Percentiles rank a stretch among this genome's conserved stretches.
phyloP scores from a whole-genome alignment of 306 rosid genomes.

The Prunus salicina region DNA sequence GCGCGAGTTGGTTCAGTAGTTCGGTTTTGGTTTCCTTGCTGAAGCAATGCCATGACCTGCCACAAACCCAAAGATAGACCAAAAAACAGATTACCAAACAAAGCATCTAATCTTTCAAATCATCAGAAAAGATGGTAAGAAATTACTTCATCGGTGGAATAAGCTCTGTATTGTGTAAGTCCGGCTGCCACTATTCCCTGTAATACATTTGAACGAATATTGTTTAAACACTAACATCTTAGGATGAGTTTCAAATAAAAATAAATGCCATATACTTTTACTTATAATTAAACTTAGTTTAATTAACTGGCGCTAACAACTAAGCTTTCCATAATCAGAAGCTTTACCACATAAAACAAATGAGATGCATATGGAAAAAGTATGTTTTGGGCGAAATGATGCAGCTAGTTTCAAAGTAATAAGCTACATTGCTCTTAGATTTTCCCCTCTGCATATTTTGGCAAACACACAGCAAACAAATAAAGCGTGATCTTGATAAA shows the following conservation, averaged over 20 bases:
- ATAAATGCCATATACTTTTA: too few species aligned
- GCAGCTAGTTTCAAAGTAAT: background rate
- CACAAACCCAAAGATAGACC: constrained; percentile 25
- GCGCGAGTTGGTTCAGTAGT: constrained; percentile 97
- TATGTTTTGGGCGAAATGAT: background rate
- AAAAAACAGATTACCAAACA: constrained; percentile 9
- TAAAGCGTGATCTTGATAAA: background rate
- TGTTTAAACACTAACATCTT: constrained; percentile 4
- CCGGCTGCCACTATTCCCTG: constrained; percentile 96
- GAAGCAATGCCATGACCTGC: constrained; percentile 96
- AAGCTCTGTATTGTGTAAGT: constrained; percentile 90
- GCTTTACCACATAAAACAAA: background rate
- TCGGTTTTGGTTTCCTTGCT: constrained; percentile 86
- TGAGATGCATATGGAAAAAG: background rate
- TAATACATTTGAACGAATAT: constrained; percentile 17
- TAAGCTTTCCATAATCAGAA: background rate
- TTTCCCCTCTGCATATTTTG: background rate
- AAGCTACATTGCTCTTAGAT: background rate
- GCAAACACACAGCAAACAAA: background rate
- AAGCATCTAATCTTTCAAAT: background rate
- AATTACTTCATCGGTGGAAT: constrained; percentile 90
- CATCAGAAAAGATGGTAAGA: constrained; percentile 6
- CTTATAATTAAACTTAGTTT: too few species aligned
- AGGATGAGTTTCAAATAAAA: background rate
- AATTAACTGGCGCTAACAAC: too few species aligned